Base-by-base conservation (phyloP, 2,329 filamentous ascomycete species). In the Pyrenochaeta sp. region DNA sequence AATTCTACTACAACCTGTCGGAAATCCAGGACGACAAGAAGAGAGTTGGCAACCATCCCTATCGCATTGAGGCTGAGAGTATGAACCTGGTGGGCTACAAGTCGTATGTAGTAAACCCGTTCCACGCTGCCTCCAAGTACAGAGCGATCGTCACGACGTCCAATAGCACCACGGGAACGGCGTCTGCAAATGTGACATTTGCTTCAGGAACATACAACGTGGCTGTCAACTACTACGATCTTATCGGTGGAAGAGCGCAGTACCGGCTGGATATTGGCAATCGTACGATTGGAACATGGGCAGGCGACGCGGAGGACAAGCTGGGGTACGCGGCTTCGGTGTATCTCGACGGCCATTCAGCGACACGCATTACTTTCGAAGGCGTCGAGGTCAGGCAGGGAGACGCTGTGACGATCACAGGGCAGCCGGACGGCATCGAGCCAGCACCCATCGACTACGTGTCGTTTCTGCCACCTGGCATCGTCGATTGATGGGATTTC, bases 391-490 rank as follows among this genome's bases (percentile, higher is more conserved):
- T 86, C 6, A 56, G 63, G 26, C 76, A 74, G 41, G 83, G 83
- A 0, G 79, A 82, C 51, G 58, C 65, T 40, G 51, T 87, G 39
- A 80, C 73, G 54, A 76, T 87, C 46, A 75, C 81, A 3, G 84
- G 85, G 0, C 72, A 56, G 20, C 78, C 85, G 0, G 74, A 86
- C 64, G 84, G 85, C 0, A 71, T 74, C 18, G 86, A 89, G 71
- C 77, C 77, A 8, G 86, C 86, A 37, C 83, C 86, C 4, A 40
- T 89, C 48, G 86, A 89, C 69, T 89, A 89, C 65, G 68, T 89
- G 28, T 78, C 79, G 3, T 68, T 89, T 35, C 61, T 89, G 44
- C 85, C 85, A 0, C 58, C 67, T 3, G 83, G 82, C 0, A 65
- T 82, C 17, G 72, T 83, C 10, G 83, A 86, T 63, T 86, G 70